These are phyloP conservation scores for Hysterangium stoloniferum DNA, from an alignment of 768 basidiomycete species.

Conservation along the genomic window DNA sequence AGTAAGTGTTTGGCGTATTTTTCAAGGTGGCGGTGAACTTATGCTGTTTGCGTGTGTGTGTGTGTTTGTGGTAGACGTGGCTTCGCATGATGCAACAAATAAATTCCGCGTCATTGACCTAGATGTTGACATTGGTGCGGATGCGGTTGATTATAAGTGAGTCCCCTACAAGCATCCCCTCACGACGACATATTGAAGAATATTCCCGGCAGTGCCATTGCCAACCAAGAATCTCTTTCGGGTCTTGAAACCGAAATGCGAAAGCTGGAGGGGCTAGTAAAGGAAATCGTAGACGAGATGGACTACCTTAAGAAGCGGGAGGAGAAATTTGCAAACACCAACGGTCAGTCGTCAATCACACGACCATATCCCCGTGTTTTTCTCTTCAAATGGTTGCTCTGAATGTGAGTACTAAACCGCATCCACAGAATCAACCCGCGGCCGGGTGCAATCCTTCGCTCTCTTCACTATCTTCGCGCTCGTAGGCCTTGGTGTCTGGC, in stretches of 20 bases:
- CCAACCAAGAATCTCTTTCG: conserved; percentile 94
- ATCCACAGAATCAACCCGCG: conserved; percentile 76
- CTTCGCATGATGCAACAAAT: conserved; percentile 38
- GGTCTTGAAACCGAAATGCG: conserved; percentile 97
- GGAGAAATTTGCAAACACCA: conserved; percentile 79
- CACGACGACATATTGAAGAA: conserved; percentile 6
- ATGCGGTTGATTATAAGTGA: conserved; percentile 98
- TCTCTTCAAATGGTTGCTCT: not conserved
- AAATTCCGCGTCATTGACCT: conserved; percentile 73
- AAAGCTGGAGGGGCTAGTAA: conserved; percentile 89
- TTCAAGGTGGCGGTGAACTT: not conserved
- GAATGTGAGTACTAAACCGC: not conserved
- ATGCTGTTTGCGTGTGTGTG: too few species aligned
- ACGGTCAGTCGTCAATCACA: conserved; percentile 40
- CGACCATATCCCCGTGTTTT: not conserved
- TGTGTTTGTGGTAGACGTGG: conserved; percentile 32
- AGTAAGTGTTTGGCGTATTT: conserved; percentile 40
- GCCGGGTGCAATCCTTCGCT: conserved; percentile 87
- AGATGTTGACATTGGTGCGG: conserved; percentile 96
- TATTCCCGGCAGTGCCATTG: conserved; percentile 76
- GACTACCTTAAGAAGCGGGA: conserved; percentile 88
- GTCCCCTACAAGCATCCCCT: too few species aligned
- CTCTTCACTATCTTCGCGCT: conserved; percentile 81
- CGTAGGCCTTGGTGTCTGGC: conserved; percentile 81
- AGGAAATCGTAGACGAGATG: conserved; percentile 92